phyloP scores from a whole-genome alignment of 768 basidiomycete species.

The Rubroboletus pulcherrimus region DNA sequence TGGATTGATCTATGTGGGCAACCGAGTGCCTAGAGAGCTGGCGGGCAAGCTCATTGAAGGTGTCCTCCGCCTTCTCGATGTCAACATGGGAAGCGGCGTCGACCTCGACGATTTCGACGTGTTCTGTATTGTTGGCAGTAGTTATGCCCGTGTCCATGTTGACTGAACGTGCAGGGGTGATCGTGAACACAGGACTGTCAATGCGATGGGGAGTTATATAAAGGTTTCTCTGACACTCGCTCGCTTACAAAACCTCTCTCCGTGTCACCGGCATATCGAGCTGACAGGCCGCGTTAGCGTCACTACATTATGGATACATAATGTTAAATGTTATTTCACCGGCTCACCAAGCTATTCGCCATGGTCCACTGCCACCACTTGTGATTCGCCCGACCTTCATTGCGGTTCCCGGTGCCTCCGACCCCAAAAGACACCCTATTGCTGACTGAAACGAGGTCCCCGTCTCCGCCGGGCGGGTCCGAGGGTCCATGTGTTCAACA shows the following conservation, averaged over 20 bases:
- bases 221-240: not conserved
- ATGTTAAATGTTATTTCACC: not conserved
- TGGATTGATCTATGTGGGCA: slow-evolving; percentile 7
- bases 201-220: slow-evolving; percentile 12
- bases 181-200: not conserved
- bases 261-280: not conserved
- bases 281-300: not conserved
- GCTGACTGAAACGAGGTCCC: not conserved
- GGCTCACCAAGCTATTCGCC: not conserved
- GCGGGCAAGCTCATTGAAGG: slow-evolving; percentile 55
- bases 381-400: not conserved
- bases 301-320: not conserved
- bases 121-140: slow-evolving; percentile 3
- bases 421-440: not conserved
- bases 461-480: not conserved
- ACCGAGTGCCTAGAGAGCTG: slow-evolving; percentile 21
- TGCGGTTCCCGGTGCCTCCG: not conserved
- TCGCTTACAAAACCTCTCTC: slow-evolving; percentile 17
- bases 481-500: not conserved
- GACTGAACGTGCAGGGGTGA: not conserved
- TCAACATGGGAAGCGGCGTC: slow-evolving; percentile 39
- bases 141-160: slow-evolving; percentile 9
- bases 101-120: slow-evolving; percentile 20
- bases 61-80: slow-evolving; percentile 46
- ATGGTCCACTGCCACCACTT: no score